Percentiles rank a stretch among this genome's conserved stretches.
Conservation (phyloP, 257 asterid genomes). For the Fraxinus cuspidata region DNA sequence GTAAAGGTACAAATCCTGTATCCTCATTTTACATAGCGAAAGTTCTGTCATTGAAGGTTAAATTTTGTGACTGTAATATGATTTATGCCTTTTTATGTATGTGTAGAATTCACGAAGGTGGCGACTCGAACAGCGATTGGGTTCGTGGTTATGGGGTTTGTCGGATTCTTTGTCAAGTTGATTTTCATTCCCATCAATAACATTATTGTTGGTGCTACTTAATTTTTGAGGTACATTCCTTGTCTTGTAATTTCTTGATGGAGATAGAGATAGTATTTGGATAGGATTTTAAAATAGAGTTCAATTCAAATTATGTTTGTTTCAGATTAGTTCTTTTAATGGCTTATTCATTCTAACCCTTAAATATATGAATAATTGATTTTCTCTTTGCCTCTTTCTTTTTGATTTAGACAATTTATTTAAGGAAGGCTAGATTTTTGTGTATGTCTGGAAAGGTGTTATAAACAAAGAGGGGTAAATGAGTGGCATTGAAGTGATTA, state of each 20-base stretch:
- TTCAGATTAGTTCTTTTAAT: no score
- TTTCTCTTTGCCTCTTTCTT: no score
- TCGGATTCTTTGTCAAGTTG: constrained; percentile 62
- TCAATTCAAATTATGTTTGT: no score
- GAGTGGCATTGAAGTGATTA: no score
- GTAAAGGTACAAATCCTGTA: constrained; percentile 43
- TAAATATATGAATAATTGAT: no score
- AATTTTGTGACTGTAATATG: neutral
- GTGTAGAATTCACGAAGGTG: constrained; percentile 57
- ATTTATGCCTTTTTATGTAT: neutral
- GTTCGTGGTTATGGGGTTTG: constrained; percentile 63
- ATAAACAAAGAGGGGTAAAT: no score
- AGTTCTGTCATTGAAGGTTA: neutral
- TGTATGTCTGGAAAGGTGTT: neutral
- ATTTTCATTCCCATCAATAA: constrained; percentile 64
- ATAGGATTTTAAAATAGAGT: no score
- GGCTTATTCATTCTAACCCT: no score
- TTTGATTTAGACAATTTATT: neutral
- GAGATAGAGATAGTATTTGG: no score
- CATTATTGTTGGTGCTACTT: constrained; percentile 60
- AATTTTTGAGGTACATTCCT: constrained; percentile 17
- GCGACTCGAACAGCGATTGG: constrained; percentile 66
- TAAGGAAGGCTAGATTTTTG: no score
- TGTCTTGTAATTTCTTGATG: neutral
- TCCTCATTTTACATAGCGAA: neutral